Evolutionary conservation across 345 rosid species (phyloP).

Genomic region (Euphorbia peplus): DNA sequence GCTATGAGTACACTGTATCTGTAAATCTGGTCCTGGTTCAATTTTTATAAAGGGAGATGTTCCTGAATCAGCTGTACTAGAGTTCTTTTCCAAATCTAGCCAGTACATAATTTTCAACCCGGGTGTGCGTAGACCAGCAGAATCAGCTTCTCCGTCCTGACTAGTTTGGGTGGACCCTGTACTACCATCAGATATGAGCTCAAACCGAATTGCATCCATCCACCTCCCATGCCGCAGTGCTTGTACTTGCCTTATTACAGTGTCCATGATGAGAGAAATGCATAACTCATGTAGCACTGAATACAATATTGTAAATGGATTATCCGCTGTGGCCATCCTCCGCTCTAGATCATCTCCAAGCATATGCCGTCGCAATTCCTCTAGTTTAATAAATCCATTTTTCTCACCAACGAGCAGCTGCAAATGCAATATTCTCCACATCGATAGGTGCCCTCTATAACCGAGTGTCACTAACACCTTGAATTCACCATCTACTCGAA

Average conservation of each 20-base stretch:
- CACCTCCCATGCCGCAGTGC: constrained; percentile 85
- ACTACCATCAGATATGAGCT: constrained; percentile 66
- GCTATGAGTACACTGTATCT: constrained; percentile 72
- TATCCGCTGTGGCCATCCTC: constrained; percentile 84
- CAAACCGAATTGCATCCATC: constrained; percentile 92
- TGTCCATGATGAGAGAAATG: constrained; percentile 87
- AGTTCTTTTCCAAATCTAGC: constrained; percentile 70
- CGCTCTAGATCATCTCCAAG: constrained; percentile 98
- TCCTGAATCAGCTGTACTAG: constrained; percentile 43
- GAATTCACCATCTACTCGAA: constrained; percentile 82
- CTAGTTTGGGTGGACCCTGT: constrained; percentile 46
- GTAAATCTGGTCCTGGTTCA: constrained; percentile 84
- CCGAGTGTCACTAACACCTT: constrained; percentile 96
- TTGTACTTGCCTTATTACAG: constrained; percentile 91
- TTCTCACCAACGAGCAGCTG: constrained; percentile 97
- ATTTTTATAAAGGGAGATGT: constrained; percentile 72
- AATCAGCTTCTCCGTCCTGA: constrained; percentile 88
- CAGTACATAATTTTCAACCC: constrained; percentile 85
- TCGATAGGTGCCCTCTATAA: constrained; percentile 80
- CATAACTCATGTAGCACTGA: constrained; percentile 90
- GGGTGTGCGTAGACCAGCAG: constrained; percentile 68
- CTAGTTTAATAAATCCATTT: constrained; percentile 71
- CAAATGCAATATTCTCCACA: constrained; percentile 98
- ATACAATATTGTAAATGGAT: constrained; percentile 72
- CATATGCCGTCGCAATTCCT: constrained; percentile 62